Evolutionary conservation across 805 yeast species (phyloP).

Genomic region (Metschnikowia bowlesiae): DNA sequence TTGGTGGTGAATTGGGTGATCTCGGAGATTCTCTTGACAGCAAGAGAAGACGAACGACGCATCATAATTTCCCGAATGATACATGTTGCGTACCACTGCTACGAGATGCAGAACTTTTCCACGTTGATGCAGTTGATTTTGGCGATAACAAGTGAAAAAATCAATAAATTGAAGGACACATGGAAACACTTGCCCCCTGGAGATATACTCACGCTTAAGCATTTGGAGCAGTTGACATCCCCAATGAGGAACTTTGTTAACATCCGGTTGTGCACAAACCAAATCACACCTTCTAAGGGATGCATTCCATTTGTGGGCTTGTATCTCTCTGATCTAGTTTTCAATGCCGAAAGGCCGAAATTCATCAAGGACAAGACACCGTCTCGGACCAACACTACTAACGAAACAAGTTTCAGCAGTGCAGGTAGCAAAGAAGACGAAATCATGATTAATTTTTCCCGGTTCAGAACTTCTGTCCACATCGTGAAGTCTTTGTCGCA

Average conservation of each 20-base stretch:
- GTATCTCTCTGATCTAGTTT: constrained; percentile 75
- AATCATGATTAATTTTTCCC: constrained; percentile 66
- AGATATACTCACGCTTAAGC: constrained; percentile 63
- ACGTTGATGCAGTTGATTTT: constrained; percentile 83
- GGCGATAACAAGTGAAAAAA: constrained; percentile 67
- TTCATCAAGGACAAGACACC: constrained; percentile 27
- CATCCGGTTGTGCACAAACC: constrained; percentile 60
- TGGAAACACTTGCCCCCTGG: constrained; percentile 74
- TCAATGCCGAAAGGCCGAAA: constrained; percentile 63
- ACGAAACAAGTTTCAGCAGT: constrained; percentile 3
- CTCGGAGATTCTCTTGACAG: constrained; percentile 77
- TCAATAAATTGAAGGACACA: constrained; percentile 58
- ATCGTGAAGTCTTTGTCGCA: constrained; percentile 74
- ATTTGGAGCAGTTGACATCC: constrained; percentile 65
- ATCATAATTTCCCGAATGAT: constrained; percentile 79
- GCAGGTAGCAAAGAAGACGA: constrained; percentile 19
- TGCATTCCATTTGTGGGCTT: constrained; percentile 89
- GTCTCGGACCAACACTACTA: neutral
- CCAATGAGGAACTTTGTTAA: constrained; percentile 69
- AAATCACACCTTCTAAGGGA: constrained; percentile 61
- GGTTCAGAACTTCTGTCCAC: constrained; percentile 69
- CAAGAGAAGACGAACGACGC: constrained; percentile 53
- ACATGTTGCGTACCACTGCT: constrained; percentile 77
- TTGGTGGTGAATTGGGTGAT: constrained; percentile 88
- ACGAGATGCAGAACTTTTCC: constrained; percentile 70